Conservation (phyloP, 1,284 basidiomycete species). For the Tremellales sp. region DNA sequence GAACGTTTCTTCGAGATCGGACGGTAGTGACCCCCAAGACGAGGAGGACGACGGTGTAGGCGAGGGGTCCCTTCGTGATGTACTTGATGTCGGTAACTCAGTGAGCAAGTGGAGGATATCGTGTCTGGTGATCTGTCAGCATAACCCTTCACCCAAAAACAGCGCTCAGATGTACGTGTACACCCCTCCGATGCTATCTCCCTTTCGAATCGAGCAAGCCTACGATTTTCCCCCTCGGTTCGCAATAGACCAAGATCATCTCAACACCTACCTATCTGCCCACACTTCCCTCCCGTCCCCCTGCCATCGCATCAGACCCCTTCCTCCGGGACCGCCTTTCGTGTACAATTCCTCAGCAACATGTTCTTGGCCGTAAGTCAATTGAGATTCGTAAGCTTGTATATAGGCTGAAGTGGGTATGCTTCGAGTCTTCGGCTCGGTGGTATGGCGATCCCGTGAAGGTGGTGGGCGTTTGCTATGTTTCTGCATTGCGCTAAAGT, state of each 20-base stretch:
- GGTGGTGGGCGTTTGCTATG: too few species aligned
- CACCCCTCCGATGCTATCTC: too few species aligned
- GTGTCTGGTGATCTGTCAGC: too few species aligned
- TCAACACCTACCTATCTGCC: constrained; percentile 35
- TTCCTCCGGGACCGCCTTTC: constrained; percentile 3
- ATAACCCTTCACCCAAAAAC: too few species aligned
- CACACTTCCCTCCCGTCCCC: constrained; percentile 23
- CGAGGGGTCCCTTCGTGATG: constrained; percentile 8
- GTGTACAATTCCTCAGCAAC: constrained; percentile 5
- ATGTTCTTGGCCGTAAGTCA: constrained; percentile 20
- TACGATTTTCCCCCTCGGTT: too few species aligned
- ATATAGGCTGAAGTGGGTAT: constrained; percentile 26
- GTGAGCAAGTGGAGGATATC: constrained; percentile 71
- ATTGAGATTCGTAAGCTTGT: constrained; percentile 40
- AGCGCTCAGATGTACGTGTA: too few species aligned
- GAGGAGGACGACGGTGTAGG: constrained; percentile 11
- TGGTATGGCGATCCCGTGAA: too few species aligned
- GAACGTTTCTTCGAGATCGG: constrained; percentile 75
- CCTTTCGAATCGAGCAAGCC: too few species aligned
- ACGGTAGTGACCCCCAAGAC: constrained; percentile 55
- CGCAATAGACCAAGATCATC: not conserved
- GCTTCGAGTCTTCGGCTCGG: too few species aligned
- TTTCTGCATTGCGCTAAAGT: too few species aligned
- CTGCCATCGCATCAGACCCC: constrained; percentile 25
- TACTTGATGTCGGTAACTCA: constrained; percentile 22